Evolutionary conservation across 805 yeast species (phyloP), one percentile per base, ranked within the genome.

Genomic region (Tetrapisispora arboricola): DNA sequence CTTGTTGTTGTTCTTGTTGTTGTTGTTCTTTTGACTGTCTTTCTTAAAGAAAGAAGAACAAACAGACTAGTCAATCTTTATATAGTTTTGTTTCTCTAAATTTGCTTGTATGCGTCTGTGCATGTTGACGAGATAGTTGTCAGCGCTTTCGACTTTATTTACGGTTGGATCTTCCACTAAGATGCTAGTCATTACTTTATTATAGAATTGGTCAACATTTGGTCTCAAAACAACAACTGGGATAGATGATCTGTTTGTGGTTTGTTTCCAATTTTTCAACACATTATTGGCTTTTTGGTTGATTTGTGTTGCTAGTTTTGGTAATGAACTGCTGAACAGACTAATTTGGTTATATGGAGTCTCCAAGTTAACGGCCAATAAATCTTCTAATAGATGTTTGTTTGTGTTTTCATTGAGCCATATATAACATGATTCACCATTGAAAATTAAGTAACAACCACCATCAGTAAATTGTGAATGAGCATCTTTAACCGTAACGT

Each of bases 401-500:
- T 80, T 76, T 0, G 82, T 82, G 32, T 74, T 71, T 15, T 73
- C 73, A 57, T 82, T 84, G 29, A 87, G 64, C 75, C 83, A 80
- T 28, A 87, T 65, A 36, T 66, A 66, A 4, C 78, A 65, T 12
- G 63, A 52, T 16, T 63, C 65, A 11, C 94, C 88, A 50, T 83
- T 76, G 65, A 81, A 86, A 16, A 80, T 59, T 35, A 88, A 55
- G 58, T 81, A 85, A 5, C 83, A 86, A 3, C 94, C 92, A 29
- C 84, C 84, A 38, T 71, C 75, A 65, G 38, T 75, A 54, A 21
- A 58, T 53, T 32, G 64, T 43, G 12, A 67, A 53, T 16, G 73
- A 48, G 50, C 41, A 39, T 50, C 47, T 18, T 52, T 48, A 6
- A 55, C 44, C 75, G 72, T 18, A 71, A 71, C 27, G 65, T 60